A percentile compares a stretch with the other conserved stretches of the same genome.
Conservation (phyloP, 1,139 yeast genomes). For the Yamadazyma conglobata region DNA sequence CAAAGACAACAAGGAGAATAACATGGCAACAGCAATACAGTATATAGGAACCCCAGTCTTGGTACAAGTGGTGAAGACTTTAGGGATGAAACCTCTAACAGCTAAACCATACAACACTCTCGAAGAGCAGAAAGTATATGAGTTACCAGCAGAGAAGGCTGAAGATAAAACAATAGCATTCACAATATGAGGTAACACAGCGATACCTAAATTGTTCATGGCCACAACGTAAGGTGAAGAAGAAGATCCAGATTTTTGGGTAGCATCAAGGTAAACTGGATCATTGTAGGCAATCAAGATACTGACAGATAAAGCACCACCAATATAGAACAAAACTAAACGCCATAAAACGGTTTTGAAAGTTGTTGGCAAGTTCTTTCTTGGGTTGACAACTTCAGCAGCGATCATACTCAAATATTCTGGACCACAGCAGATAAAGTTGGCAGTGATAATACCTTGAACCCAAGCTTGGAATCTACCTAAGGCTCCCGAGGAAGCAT, state of each 20-base stretch:
- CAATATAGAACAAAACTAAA: conserved; percentile 63
- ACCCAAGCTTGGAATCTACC: conserved; percentile 75
- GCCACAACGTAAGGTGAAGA: conserved; percentile 47
- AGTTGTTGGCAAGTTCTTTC: conserved; percentile 74
- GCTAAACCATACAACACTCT: conserved; percentile 42
- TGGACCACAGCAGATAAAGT: conserved; percentile 78
- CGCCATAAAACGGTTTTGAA: conserved; percentile 75
- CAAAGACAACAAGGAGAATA: conserved; percentile 58
- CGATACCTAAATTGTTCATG: conserved; percentile 37
- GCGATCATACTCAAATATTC: conserved; percentile 83
- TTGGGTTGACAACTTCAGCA: conserved; percentile 76
- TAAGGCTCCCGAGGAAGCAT: conserved; percentile 48
- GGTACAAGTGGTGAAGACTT: conserved; percentile 34
- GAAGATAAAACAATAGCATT: conserved; percentile 43
- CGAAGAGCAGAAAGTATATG: conserved; percentile 42
- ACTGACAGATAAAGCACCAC: conserved; percentile 41
- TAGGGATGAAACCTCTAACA: conserved; percentile 38
- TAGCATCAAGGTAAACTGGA: conserved; percentile 24
- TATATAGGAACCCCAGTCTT: conserved; percentile 44
- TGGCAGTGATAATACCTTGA: conserved; percentile 56
- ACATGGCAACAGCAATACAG: conserved; percentile 59
- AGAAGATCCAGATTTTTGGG: conserved; percentile 22
- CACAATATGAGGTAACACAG: conserved; percentile 39
- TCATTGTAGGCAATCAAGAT: conserved; percentile 42
- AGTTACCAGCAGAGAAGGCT: conserved; percentile 45